Evolutionary conservation across 345 rosid genomes (phyloP).

Genomic region (Syzygium aqueum): DNA sequence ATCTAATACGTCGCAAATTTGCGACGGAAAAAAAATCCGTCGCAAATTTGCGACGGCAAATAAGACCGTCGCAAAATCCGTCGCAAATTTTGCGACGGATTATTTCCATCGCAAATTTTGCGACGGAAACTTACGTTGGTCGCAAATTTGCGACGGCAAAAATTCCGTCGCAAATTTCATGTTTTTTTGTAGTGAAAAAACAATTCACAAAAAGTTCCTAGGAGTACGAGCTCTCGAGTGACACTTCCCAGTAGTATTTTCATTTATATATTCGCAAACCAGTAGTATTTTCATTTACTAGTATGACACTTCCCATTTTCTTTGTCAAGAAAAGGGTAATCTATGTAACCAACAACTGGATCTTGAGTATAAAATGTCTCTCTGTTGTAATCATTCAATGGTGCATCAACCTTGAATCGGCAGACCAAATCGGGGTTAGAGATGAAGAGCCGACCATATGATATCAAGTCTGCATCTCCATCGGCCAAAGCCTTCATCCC

Average conservation of each 20-base stretch:
- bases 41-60: too few relatives aligned
- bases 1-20: too few relatives aligned
- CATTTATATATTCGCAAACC: neutral
- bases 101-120: too few relatives aligned
- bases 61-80: too few relatives aligned
- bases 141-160: too few relatives aligned
- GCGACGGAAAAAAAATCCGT: too few relatives aligned
- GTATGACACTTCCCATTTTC: neutral
- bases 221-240: too few relatives aligned
- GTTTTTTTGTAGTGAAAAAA: too few relatives aligned
- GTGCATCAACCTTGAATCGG: conserved; percentile 46
- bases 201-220: neutral
- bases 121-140: too few relatives aligned
- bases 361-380: conserved; percentile 68
- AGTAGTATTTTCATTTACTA: neutral
- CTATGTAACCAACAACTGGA: conserved; percentile 69
- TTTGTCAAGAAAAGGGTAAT: conserved; percentile 40
- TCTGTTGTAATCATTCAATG: conserved; percentile 47
- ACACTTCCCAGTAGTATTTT: neutral
- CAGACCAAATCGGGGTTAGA: conserved; percentile 76
- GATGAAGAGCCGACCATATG: conserved; percentile 71
- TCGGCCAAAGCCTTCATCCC: conserved; percentile 57
- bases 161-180: too few relatives aligned
- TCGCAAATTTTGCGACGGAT: too few relatives aligned
- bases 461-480: conserved; percentile 70